These are phyloP conservation scores for Spencermartinsiella ligniputridi DNA, from an alignment of 1,139 yeast genomes.

Conservation along the genomic window DNA sequence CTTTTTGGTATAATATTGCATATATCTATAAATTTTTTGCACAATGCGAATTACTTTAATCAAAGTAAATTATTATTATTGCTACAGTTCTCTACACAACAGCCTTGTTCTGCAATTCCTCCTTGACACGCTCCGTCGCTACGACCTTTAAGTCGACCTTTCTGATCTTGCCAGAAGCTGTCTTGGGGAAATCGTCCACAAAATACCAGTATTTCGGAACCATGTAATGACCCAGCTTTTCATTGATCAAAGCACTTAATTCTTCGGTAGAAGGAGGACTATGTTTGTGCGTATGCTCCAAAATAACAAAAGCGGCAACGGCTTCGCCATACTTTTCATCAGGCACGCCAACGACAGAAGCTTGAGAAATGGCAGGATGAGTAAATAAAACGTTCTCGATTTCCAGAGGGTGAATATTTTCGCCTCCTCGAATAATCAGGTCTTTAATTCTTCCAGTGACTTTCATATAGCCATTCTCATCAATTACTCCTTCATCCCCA, in stretches of 20 bases:
- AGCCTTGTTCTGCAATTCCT: too few species aligned
- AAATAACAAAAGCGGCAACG: constrained; percentile 31
- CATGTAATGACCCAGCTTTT: constrained; percentile 32
- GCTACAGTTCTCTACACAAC: too few species aligned
- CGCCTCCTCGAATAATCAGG: constrained; percentile 36
- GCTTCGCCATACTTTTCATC: constrained; percentile 33
- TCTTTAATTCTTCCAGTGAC: constrained; percentile 36
- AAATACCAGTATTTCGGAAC: constrained; percentile 29
- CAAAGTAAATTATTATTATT: too few species aligned
- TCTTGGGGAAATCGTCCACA: constrained; percentile 33
- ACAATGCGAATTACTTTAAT: too few species aligned
- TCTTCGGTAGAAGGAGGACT: constrained; percentile 17
- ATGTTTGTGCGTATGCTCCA: constrained; percentile 15
- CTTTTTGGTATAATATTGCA: too few species aligned
- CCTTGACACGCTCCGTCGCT: background rate
- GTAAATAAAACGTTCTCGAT: constrained; percentile 32
- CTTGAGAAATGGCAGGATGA: constrained; percentile 30
- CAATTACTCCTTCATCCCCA: constrained; percentile 35
- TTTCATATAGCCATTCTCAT: constrained; percentile 28
- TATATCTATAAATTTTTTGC: too few species aligned
- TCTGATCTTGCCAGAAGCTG: constrained; percentile 34
- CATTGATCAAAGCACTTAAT: constrained; percentile 23
- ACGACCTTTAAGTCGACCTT: constrained; percentile 30
- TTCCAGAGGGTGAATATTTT: constrained; percentile 34
- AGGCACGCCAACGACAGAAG: constrained; percentile 33